Evolutionary conservation across 2,329 filamentous ascomycete species (phyloP).

Genomic region (Aureobasidium sp.): DNA sequence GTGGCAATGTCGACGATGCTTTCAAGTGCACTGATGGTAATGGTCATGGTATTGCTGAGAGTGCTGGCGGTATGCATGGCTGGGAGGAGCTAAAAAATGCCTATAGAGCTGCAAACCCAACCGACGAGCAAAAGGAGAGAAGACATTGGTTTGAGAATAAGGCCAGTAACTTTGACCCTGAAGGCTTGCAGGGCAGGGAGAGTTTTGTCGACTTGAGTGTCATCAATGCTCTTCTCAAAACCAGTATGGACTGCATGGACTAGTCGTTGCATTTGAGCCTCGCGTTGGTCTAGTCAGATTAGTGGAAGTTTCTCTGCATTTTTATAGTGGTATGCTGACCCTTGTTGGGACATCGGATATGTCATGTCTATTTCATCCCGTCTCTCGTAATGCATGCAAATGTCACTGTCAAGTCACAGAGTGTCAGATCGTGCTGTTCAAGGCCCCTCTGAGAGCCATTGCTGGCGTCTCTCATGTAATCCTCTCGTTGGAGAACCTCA

Average conservation of each 20-base stretch:
- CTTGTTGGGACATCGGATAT: background rate
- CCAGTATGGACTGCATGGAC: background rate
- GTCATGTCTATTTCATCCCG: background rate
- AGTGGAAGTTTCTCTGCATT: background rate
- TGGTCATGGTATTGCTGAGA: conserved; percentile 29
- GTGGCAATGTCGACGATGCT: conserved; percentile 15
- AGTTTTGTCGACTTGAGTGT: conserved; percentile 21
- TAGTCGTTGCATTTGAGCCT: background rate
- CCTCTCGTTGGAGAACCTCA: background rate
- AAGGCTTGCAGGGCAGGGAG: conserved; percentile 22
- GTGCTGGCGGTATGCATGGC: conserved; percentile 24
- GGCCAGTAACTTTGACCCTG: conserved; percentile 23
- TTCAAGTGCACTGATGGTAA: conserved; percentile 25
- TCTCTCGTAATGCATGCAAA: background rate
- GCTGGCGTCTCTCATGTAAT: background rate
- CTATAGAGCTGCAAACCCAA: conserved; percentile 24
- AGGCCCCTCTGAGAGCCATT: background rate
- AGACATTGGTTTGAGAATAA: conserved; percentile 27
- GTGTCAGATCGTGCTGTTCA: background rate
- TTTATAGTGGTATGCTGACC: background rate
- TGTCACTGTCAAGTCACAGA: background rate
- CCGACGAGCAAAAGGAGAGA: conserved; percentile 22
- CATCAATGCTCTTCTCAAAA: conserved; percentile 14
- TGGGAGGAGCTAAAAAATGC: conserved; percentile 29
- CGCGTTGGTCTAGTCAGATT: background rate